Evolutionary conservation across 2,329 filamentous ascomycete genomes (phyloP), one percentile per base, ranked within the genome.

Genomic region (Biscogniauxia marginata): DNA sequence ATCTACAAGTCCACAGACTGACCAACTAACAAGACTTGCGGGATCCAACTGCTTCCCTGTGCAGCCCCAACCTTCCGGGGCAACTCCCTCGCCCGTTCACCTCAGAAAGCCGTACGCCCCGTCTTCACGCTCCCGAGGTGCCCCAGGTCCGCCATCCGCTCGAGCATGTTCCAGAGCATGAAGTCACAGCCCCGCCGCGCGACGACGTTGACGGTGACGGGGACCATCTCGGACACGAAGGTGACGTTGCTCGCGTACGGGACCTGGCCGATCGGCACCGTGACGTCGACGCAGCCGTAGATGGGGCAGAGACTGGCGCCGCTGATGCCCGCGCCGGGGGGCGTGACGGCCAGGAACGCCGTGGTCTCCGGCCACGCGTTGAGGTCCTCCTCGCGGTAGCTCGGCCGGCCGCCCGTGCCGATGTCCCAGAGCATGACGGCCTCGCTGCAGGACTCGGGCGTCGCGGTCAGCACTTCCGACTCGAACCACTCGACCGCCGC

Each of bases 131-230:
- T 67, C 60, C 65, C 70, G 59, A 77, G 46, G 7, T 75, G 67
- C 1, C 74, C 74, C 43, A 67, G 64, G 49, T 75, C 70, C 8
- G 74, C 74, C 50, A 77, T 56, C 63, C 66, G 71, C 59, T 75
- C 69, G 53, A 75, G 67, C 68, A 77, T 70, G 25, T 75, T 73
- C 55, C 70, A 74, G 21, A 77, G 54, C 61, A 77, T 67, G 56
- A 74, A 74, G 53, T 77, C 75, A 55, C 75, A 78, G 1, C 75
- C 75, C n/a, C 73, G 57, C 59, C 71, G 74, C 6, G 75, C 75
- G 7, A 77, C 70, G 52, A 77, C 59, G 24, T 71, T 74, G 2
- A 77, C 70, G 9, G 74, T 75, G 6, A 78, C 74, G 7, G 75
- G 75, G 48, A 77, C 65, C 63, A 72, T 70, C 64, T 77, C 75